Evolutionary conservation across 1,284 basidiomycete species (phyloP), one percentile per base, ranked within the genome.

Genomic region (Grifola frondosa): DNA sequence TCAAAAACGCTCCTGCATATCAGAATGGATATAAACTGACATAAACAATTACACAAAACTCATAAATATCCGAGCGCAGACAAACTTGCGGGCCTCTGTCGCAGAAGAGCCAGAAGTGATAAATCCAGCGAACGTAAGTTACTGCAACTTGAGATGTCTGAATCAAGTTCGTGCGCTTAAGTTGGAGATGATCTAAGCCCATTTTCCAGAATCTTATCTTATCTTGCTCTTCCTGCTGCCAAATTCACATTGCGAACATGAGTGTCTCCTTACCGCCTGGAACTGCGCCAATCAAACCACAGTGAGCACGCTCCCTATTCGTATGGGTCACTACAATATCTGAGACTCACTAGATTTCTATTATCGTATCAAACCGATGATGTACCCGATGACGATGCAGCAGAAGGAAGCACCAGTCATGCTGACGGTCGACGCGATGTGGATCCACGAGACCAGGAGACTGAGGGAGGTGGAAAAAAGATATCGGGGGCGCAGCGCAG

Each of bases 231-330:
- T 35, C 19, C n/a, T 15, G 24, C n/a, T n/a, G 30, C 28, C 22
- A 17, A 15, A 19, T 17, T 38, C 37, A n/a, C n/a, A n/a, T n/a
- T 26, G 5, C 23, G 16, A 22, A 7, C 10, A 48, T 48, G 46
- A 19, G 36, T 10, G 22, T 16, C 20, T 5, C 29, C 5, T 45
- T 58, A 12, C 60, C 62, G 16, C 63, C 74, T 20, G 87, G 86
- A 34, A 85, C 81, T 9, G 89, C 88, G 0, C 79, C 81, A 3
- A 73, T 93, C 52, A 92, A 89, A 65, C 55, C 76, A 55, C 84
- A 89, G 90, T 91, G 62, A 56, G 80, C 16, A 23, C 9, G 12
- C 35, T 29, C 16, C 16, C 30, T 9, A 24, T 20, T 36, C n/a
- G n/a, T n/a, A 7, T 25, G 24, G 6, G 19, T 31, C 12, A 23